Conservation (phyloP, 1,139 yeast species). For the Yamadazyma triangularis region DNA sequence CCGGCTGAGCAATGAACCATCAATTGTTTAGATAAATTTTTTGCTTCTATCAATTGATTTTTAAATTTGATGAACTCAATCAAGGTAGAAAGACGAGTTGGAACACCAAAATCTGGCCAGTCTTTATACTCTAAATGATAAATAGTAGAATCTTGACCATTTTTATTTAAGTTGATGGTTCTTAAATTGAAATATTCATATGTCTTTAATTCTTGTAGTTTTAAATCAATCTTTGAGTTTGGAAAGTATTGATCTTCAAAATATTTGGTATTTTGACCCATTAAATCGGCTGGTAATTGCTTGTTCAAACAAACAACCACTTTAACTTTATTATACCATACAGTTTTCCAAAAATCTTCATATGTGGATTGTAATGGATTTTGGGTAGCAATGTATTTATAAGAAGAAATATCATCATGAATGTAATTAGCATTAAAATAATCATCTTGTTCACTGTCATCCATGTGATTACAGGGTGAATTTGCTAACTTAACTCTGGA, state of each 20-base stretch:
- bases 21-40: conserved; percentile 18
- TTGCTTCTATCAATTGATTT: conserved; percentile 24
- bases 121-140: conserved; percentile 65
- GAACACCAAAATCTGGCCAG: conserved; percentile 85
- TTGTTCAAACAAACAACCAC: conserved; percentile 69
- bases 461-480: conserved; percentile 4
- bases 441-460: conserved; percentile 23
- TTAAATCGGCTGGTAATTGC: conserved; percentile 10
- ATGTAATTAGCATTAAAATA: conserved; percentile 44
- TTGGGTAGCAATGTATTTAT: conserved; percentile 40
- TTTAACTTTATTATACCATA: conserved; percentile 54
- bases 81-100: conserved; percentile 46
- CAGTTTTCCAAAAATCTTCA: conserved; percentile 40
- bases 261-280: conserved; percentile 13
- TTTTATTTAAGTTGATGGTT: conserved; percentile 8
- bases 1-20: conserved; percentile 78
- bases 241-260: conserved; percentile 18
- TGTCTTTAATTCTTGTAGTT: conserved; percentile 7
- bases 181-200: conserved; percentile 11
- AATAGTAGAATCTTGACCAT: conserved; percentile 16
- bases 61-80: conserved; percentile 51
- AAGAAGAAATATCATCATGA: conserved; percentile 14
- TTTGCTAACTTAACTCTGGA: conserved; percentile 33
- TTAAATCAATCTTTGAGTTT: conserved; percentile 11
- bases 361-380: conserved; percentile 37